Conservation (phyloP, 1,139 yeast genomes). For the Candida sp. region DNA sequence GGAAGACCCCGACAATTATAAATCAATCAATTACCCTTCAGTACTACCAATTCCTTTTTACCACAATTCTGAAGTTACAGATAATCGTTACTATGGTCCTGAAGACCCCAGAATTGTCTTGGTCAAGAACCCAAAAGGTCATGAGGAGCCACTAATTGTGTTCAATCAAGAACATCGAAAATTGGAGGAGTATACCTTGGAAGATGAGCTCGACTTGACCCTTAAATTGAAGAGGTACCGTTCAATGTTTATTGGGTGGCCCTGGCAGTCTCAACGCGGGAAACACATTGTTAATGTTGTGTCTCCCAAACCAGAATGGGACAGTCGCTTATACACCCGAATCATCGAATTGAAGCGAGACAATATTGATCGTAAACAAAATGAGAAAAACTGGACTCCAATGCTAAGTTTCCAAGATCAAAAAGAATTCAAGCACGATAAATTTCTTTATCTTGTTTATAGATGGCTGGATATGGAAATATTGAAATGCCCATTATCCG, state of each 20-base stretch:
- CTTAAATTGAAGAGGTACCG: constrained; percentile 13
- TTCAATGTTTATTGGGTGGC: constrained; percentile 27
- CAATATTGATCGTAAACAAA: constrained; percentile 11
- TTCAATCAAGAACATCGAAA: constrained; percentile 32
- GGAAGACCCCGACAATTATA: constrained; percentile 4
- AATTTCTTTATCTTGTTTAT: constrained; percentile 28
- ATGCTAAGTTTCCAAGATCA: constrained; percentile 24
- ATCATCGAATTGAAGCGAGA: constrained; percentile 22
- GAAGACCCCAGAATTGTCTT: constrained; percentile 41
- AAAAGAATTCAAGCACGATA: constrained; percentile 19
- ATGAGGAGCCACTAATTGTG: constrained; percentile 35
- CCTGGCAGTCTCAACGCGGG: constrained; percentile 28
- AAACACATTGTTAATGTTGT: constrained; percentile 23
- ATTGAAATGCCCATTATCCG: constrained; percentile 27
- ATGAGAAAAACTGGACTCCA: constrained; percentile 47
- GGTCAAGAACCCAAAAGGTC: constrained; percentile 25
- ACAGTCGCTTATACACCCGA: constrained; percentile 17
- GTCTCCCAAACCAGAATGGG: constrained; percentile 11
- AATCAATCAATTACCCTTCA: constrained; percentile 23
- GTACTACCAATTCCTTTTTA: constrained; percentile 32
- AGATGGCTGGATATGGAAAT: constrained; percentile 37
- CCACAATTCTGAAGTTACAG: constrained; percentile 20
- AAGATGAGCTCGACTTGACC: constrained; percentile 3
- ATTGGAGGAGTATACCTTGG: constrained; percentile 9
- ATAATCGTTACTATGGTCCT: constrained; percentile 33